Evolutionary conservation across 1,139 yeast genomes (phyloP), one percentile per base, ranked within the genome.

Genomic region (Yamadazyma trypodendri): DNA sequence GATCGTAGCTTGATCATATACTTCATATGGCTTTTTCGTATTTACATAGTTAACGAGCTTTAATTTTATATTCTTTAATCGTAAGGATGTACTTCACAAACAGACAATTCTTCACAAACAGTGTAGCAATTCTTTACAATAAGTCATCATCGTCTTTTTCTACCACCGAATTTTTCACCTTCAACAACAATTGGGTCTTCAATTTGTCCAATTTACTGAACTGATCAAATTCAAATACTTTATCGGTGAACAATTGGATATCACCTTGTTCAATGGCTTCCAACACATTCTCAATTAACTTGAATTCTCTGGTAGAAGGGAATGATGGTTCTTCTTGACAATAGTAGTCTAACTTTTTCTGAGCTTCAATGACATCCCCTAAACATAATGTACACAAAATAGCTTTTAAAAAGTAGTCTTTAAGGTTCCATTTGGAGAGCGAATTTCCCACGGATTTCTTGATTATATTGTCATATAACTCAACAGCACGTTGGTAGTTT

Each of bases 121-220:
- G n/a, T n/a, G n/a, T n/a, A n/a, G 21, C 5, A 18, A 18, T 8
- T 8, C 5, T n/a, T 43, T 30, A 54, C 33, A 53, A 50, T 43
- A 66, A 62, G 44, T 71, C 76, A 32, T 75, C 82, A 40, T 87
- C 95, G 40, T 85, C 95, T 35, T 81, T 84, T 42, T 79, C 83
- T 33, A 79, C 78, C 37, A 87, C 83, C 6, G 77, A 65, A 48
- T 77, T 84, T 70, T 92, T 92, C 52, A 92, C 81, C 63, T 84
- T 84, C 54, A 90, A 75, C 49, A 94, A 72, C 40, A 92, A 70
- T 27, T 86, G 81, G n/a, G 96, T 87, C 69, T 87, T 89, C 81
- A 95, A 84, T 53, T 84, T 87, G 60, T 94, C 98, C 42, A 92
- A 78, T 61, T 89, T 88, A 49, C 83, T 73, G 60, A 86, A 89